Evolutionary conservation across 1,284 basidiomycete species (phyloP).

Genomic region (Abortiporus biennis): DNA sequence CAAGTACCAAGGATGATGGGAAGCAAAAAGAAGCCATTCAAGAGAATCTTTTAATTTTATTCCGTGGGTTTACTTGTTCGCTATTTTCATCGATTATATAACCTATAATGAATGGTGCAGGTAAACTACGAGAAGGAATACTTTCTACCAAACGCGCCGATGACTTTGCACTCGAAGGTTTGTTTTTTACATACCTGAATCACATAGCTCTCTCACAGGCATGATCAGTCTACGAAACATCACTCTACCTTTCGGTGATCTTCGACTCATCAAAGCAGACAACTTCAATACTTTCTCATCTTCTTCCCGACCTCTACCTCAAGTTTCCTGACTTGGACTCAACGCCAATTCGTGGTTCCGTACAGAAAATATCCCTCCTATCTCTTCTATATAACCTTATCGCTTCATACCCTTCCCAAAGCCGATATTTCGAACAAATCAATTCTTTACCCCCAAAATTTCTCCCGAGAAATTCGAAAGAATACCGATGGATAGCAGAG

Average conservation of each 20-base stretch:
- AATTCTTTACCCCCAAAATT: conserved; percentile 32
- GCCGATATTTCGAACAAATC: conserved; percentile 41
- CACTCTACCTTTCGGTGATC: conserved; percentile 54
- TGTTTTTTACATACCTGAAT: conserved; percentile 6
- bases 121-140: conserved; percentile 67
- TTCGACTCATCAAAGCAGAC: conserved; percentile 55
- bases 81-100: not conserved
- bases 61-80: conserved; percentile 39
- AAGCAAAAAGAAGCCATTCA: conserved; percentile 44
- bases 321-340: conserved; percentile 13
- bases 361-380: conserved; percentile 32
- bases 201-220: not conserved
- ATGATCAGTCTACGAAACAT: conserved; percentile 61
- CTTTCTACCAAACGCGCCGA: conserved; percentile 52
- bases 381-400: conserved; percentile 50
- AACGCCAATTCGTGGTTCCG: no score
- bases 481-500: conserved; percentile 39
- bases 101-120: conserved; percentile 27
- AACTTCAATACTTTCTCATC: conserved; percentile 49
- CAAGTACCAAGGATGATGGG: conserved; percentile 23
- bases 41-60: conserved; percentile 61
- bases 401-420: conserved; percentile 55
- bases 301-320: conserved; percentile 45
- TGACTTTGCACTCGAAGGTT: conserved; percentile 59
- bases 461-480: conserved; percentile 21